Conservation (phyloP, 2,329 filamentous ascomycete genomes). For the Sphaerulina populicola region DNA sequence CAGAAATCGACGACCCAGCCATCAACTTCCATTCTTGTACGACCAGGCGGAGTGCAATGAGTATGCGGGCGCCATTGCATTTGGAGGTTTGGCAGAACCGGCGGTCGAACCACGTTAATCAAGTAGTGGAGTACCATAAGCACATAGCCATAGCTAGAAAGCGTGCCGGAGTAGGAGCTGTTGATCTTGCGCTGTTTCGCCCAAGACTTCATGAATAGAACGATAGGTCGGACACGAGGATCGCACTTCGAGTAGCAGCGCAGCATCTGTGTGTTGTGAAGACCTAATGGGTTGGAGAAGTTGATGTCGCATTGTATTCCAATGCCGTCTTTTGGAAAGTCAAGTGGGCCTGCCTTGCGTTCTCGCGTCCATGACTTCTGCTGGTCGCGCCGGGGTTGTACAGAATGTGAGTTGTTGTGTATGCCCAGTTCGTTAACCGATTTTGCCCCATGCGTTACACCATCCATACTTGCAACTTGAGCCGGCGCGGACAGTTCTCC, state of each 20-base stretch:
- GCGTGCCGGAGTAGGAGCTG: slow-evolving; percentile 72
- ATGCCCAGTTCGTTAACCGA: too few species aligned
- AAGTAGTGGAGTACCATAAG: slow-evolving; percentile 89
- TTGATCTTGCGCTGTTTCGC: slow-evolving; percentile 80
- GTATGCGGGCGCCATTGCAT: slow-evolving; percentile 42
- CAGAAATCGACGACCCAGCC: slow-evolving; percentile 67
- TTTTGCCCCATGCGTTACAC: not conserved
- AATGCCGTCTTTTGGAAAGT: slow-evolving; percentile 66
- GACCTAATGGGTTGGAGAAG: slow-evolving; percentile 72
- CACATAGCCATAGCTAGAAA: slow-evolving; percentile 86
- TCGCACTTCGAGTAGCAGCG: slow-evolving; percentile 78
- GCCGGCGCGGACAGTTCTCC: not conserved
- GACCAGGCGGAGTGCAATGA: slow-evolving; percentile 21
- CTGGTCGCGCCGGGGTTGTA: slow-evolving; percentile 11
- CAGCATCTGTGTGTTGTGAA: slow-evolving; percentile 76
- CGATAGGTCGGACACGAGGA: slow-evolving; percentile 64
- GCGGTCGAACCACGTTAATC: slow-evolving; percentile 70
- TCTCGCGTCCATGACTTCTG: slow-evolving; percentile 38
- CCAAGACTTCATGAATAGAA: slow-evolving; percentile 86
- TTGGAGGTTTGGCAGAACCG: slow-evolving; percentile 79
- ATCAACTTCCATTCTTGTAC: slow-evolving; percentile 33
- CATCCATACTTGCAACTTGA: not conserved
- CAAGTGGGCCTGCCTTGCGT: slow-evolving; percentile 48
- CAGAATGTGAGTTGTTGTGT: too few species aligned
- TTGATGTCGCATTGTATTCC: slow-evolving; percentile 92